These are phyloP conservation scores for Pseudopithomyces maydicus DNA, from an alignment of 2,329 filamentous ascomycete species.

Conservation along the genomic window DNA sequence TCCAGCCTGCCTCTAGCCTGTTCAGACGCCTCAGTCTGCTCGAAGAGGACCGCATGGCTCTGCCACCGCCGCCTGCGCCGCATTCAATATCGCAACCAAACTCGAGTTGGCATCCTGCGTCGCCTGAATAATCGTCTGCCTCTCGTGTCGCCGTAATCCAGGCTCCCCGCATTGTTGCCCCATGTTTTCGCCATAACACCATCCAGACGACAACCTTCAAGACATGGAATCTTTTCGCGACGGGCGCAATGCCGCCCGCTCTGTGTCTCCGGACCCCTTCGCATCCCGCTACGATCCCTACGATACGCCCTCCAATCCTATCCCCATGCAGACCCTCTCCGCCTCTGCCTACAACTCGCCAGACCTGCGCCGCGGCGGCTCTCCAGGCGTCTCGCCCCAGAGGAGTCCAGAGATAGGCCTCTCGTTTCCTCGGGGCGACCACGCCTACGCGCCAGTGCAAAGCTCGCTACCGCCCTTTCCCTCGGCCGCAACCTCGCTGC, in stretches of 20 bases:
- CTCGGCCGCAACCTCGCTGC: conserved; percentile 26
- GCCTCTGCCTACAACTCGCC: conserved; percentile 9
- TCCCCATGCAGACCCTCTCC: conserved; percentile 32
- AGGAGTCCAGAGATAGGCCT: conserved; percentile 23
- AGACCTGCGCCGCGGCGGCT: conserved; percentile 15
- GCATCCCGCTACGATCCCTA: conserved; percentile 33
- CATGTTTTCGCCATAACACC: not conserved
- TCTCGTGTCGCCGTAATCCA: not conserved
- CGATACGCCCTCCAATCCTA: conserved; percentile 29
- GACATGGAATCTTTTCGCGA: conserved; percentile 30
- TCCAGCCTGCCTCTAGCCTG: conserved; percentile 2
- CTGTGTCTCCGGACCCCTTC: conserved; percentile 29
- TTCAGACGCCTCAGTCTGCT: not conserved
- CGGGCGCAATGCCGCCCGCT: conserved; percentile 24
- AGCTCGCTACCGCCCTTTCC: conserved; percentile 18
- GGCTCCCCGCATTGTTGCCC: not conserved
- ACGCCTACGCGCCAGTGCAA: conserved; percentile 26
- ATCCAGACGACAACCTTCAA: not conserved
- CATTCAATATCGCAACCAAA: not conserved
- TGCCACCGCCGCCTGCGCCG: not conserved
- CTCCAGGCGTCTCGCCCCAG: conserved; percentile 16
- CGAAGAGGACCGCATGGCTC: not conserved
- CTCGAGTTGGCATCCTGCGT: not conserved
- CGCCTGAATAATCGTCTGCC: not conserved
- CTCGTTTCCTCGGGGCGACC: conserved; percentile 13